Evolutionary conservation across 805 yeast species (phyloP).

Genomic region (Lipomyces spencermartinsiae): DNA sequence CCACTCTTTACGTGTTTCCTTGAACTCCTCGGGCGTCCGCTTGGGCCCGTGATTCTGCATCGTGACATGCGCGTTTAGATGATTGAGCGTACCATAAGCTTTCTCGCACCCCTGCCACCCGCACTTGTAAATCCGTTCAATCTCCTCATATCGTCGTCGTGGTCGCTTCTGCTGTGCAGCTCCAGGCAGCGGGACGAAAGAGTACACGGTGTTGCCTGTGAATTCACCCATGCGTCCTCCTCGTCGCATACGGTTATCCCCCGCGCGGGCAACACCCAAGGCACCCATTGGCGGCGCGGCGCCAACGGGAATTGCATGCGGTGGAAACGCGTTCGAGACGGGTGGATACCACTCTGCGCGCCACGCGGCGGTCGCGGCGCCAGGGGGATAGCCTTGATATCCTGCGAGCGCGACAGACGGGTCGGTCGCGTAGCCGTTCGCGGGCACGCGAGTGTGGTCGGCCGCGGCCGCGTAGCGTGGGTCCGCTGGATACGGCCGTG

Average conservation of each 20-base stretch:
- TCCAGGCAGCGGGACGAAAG: conserved; percentile 44
- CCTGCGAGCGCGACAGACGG: conserved; percentile 18
- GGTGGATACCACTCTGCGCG: conserved; percentile 37
- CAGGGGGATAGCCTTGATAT: conserved; percentile 14
- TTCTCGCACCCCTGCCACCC: conserved; percentile 56
- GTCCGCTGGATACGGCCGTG: conserved; percentile 17
- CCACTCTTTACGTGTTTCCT: conserved; percentile 54
- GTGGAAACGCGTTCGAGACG: conserved; percentile 20
- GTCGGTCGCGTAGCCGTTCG: conserved; percentile 22
- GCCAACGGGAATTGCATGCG: conserved; percentile 1
- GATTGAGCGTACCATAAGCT: conserved; percentile 66
- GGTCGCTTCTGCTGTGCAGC: conserved; percentile 52
- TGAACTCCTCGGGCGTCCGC: conserved; percentile 61
- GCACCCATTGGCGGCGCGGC: conserved; percentile 18
- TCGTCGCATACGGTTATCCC: conserved; percentile 12
- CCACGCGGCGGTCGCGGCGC: conserved; percentile 28
- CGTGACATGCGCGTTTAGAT: conserved; percentile 61
- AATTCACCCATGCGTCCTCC: conserved; percentile 15
- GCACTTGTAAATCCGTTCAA: conserved; percentile 61
- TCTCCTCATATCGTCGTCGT: conserved; percentile 61
- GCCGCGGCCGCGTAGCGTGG: conserved; percentile 29
- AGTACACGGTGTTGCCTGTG: conserved; percentile 31
- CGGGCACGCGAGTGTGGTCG: conserved; percentile 12
- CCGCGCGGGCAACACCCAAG: conserved; percentile 10
- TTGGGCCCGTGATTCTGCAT: conserved; percentile 62